Evolutionary conservation across 169 alveolate species (phyloP).

Genomic region (Ichthyophthirius multifiliis): DNA sequence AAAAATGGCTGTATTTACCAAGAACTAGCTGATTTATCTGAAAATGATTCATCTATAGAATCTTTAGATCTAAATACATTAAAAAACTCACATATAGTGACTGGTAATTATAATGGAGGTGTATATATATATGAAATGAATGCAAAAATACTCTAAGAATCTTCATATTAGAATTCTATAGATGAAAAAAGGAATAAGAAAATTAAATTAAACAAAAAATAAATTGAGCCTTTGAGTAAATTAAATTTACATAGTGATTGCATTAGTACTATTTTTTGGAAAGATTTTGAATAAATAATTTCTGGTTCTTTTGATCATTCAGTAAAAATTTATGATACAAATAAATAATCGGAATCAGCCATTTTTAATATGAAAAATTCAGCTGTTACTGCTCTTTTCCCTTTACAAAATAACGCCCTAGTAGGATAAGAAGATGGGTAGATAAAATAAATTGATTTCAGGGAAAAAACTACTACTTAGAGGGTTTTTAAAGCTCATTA

Average conservation of each 20-base stretch:
- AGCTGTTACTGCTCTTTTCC: constrained; percentile 8
- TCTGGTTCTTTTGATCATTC: constrained; percentile 6
- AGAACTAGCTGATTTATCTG: background rate
- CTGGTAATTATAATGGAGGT: constrained; percentile 2
- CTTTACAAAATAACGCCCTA: background rate
- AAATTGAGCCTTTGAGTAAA: background rate
- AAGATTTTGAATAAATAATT: background rate
- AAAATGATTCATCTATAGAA: background rate
- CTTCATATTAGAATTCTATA: background rate
- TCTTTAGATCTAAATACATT: constrained; percentile 13
- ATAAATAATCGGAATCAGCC: background rate
- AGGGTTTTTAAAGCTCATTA: constrained; percentile 1
- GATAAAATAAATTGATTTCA: constrained; percentile 14
- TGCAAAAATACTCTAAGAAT: background rate
- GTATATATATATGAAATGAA: background rate
- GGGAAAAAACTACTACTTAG: constrained; percentile 7
- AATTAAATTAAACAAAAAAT: background rate
- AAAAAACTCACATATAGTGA: background rate
- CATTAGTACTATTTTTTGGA: constrained; percentile 4
- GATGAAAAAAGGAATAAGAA: background rate
- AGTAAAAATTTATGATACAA: constrained; percentile 2
- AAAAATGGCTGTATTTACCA: background rate
- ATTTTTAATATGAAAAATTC: background rate
- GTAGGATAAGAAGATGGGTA: constrained; percentile 6
- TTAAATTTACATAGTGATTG: background rate